Evolutionary conservation across 306 rosid species (phyloP).

Genomic region (Styphnolobium japonicum): DNA sequence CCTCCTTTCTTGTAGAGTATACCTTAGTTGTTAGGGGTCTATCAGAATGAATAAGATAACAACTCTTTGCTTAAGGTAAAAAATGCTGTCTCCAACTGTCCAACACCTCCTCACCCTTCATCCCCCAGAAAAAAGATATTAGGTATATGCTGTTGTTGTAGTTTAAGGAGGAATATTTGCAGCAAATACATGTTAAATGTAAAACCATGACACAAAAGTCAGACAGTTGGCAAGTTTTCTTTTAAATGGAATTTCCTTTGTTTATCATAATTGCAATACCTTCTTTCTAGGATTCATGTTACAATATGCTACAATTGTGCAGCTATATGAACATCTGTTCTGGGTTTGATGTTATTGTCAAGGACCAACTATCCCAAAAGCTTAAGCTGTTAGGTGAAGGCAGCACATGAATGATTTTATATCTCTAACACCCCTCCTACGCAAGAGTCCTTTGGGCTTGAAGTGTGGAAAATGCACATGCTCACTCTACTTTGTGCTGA

Average conservation of each 20-base stretch:
- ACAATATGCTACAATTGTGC: not conserved
- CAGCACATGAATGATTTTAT: too few relatives aligned
- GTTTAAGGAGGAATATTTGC: not conserved
- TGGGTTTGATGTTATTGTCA: slow-evolving; percentile 15
- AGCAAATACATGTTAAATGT: not conserved
- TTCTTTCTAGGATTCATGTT: not conserved
- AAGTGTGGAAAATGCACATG: too few relatives aligned
- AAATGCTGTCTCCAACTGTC: not conserved
- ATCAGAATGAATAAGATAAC: too few relatives aligned
- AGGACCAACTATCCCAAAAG: too few relatives aligned
- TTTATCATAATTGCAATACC: not conserved
- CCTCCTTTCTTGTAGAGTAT: too few relatives aligned
- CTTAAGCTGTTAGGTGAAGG: too few relatives aligned
- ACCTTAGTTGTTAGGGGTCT: too few relatives aligned
- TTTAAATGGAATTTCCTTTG: not conserved
- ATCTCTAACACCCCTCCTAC: too few relatives aligned
- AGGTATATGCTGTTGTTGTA: not conserved
- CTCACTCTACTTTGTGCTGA: too few relatives aligned
- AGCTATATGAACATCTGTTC: not conserved
- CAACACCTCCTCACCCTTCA: not conserved
- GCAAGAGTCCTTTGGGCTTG: too few relatives aligned
- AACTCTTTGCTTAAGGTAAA: not conserved
- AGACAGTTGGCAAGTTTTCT: not conserved
- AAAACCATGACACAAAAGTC: slow-evolving; percentile 4
- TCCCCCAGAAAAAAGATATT: not conserved